Base-by-base conservation (phyloP, 495 filamentous ascomycete genomes). In the Podospora didyma region DNA sequence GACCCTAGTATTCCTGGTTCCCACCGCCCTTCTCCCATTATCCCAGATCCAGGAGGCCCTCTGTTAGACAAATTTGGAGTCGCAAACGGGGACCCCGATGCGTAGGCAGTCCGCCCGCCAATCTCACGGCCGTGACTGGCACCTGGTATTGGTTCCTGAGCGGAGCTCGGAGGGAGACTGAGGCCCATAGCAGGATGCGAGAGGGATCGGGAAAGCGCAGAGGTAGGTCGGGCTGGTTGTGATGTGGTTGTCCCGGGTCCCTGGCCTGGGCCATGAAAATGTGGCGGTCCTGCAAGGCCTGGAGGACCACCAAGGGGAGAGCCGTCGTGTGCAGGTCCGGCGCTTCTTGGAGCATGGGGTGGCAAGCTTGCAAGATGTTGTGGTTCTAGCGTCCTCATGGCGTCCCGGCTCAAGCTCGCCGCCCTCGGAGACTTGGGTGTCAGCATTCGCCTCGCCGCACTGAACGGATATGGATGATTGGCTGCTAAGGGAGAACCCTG, bases 351-450 rank as follows among this genome's bases (percentile, higher is more conserved):
- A 34, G 23, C 77, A 70, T 59, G 77, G 73, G 57, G 46, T 16
- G 62, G 65, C 19, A 69, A 62, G 45, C 63, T 67, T 23, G 69
- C 55, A 12, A 64, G 51, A 47, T 84, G 82, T 20, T 74, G 71
- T 5, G 75, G 62, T 59, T 78, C 78, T 9, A 79, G 68, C 7
- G 70, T 68, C 31, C 69, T 67, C 39, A 77, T 77, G 7, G 73
- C 73, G 24, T 74, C 72, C 34, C 77, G 74, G 20, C 73, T 68
- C 14, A 73, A 44, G 56, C 75, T 74, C 14, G 70, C 66, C 11
- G 80, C 74, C 20, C 77, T 72, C 26, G 87, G 87, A 5, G 37
- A 41, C 37, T 41, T 41, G 3, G 37, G 37, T 41, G 11, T 41
- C 37, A 41, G 37, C 37, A 41, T 41, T 41, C 37, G 37, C 37